Conservation (phyloP, 129 eudicot genomes). For the Tagetes erecta region DNA sequence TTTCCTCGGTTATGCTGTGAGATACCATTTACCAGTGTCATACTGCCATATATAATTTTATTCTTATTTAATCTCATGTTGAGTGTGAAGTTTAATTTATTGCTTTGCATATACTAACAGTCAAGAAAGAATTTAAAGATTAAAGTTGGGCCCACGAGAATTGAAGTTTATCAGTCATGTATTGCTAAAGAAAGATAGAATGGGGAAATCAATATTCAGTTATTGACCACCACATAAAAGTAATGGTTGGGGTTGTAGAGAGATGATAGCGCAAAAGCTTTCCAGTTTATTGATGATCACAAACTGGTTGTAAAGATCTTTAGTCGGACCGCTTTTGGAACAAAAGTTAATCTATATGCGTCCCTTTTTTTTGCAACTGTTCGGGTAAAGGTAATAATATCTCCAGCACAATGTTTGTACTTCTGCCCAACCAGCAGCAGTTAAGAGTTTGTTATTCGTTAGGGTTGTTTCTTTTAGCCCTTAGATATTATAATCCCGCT, state of each 20-base stretch:
- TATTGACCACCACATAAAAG: conserved; percentile 38
- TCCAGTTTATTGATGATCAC: conserved; percentile 46
- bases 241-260: conserved; percentile 44
- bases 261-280: conserved; percentile 47
- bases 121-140: conserved; percentile 59
- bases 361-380: conserved; percentile 36
- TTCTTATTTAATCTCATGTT: conserved; percentile 13
- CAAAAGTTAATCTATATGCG: conserved; percentile 44
- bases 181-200: conserved; percentile 40
- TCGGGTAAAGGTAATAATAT: conserved; percentile 47
- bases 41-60: background rate
- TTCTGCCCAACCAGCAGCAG: conserved; percentile 21
- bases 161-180: conserved; percentile 40
- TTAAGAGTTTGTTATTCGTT: conserved; percentile 2
- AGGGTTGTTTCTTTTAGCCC: background rate
- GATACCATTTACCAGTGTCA: background rate
- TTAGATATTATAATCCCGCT: background rate
- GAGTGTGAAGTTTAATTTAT: conserved; percentile 39
- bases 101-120: conserved; percentile 65
- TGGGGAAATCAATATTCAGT: conserved; percentile 35
- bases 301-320: conserved; percentile 39
- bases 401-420: conserved; percentile 29
- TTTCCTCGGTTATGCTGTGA: background rate
- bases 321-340: conserved; percentile 28
- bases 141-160: conserved; percentile 46